A percentile compares a stretch with the other conserved stretches of the same genome.
These are phyloP conservation scores for Phaeophleospora eucalypticola DNA, from an alignment of 2,329 filamentous ascomycete species.

Conservation along the genomic window DNA sequence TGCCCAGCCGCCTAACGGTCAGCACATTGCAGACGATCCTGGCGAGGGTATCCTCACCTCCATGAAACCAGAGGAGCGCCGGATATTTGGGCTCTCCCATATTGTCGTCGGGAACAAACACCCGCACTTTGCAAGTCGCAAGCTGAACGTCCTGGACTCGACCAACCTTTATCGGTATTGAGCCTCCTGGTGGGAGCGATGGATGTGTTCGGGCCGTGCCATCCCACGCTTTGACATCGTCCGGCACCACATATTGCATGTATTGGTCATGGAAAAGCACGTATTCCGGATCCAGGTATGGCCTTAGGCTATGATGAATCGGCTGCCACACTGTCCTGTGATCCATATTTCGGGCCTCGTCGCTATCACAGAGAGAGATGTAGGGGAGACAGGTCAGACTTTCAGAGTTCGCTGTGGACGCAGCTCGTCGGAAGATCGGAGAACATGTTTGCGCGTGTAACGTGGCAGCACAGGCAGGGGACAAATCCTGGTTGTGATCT, in stretches of 20 bases:
- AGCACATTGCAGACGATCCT: background rate
- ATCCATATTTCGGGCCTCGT: no score
- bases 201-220: conserved; percentile 12
- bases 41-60: conserved; percentile 1
- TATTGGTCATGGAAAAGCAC: conserved; percentile 18
- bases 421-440: no score
- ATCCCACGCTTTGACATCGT: conserved; percentile 16
- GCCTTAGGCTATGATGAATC: conserved; percentile 14
- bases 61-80: conserved; percentile 12
- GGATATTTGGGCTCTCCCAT: conserved; percentile 2
- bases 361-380: no score
- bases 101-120: conserved; percentile 14
- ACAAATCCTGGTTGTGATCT: no score
- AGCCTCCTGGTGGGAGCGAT: conserved; percentile 10
- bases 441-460: no score
- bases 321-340: conserved; percentile 8
- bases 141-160: conserved; percentile 14
- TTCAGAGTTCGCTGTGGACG: no score
- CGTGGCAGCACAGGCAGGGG: no score
- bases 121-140: conserved; percentile 13
- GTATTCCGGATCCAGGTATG: conserved; percentile 19
- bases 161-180: conserved; percentile 11
- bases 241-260: conserved; percentile 18
- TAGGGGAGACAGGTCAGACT: no score
- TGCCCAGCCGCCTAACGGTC: conserved; percentile 16